These are phyloP conservation scores for Euphrasia arctica DNA, from an alignment of 305 asterid genomes.

Conservation along the genomic window DNA sequence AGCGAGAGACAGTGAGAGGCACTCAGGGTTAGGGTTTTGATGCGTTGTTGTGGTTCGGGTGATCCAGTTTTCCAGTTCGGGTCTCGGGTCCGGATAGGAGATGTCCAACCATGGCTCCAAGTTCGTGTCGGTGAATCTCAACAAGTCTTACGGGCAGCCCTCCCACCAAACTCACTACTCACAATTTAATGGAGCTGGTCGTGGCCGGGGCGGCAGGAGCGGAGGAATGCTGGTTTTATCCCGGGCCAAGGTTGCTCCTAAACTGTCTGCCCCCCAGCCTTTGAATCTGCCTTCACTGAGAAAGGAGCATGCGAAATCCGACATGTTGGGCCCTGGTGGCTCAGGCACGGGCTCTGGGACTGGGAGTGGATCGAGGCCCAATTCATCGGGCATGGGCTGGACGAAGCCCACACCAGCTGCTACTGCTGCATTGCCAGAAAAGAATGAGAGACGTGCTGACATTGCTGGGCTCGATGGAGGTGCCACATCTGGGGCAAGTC, in stretches of 20 bases:
- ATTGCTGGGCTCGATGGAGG: conserved; percentile 34
- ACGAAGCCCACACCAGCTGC: conserved; percentile 54
- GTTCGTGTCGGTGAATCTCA: conserved; percentile 80
- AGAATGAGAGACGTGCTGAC: conserved; percentile 41
- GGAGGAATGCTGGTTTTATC: conserved; percentile 85
- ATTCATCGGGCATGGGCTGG: conserved; percentile 90
- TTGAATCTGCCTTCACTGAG: conserved; percentile 94
- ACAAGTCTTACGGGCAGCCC: conserved; percentile 83
- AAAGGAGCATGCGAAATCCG: conserved; percentile 88
- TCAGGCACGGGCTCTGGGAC: conserved; percentile 52
- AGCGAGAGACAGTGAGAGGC: conserved; percentile 23
- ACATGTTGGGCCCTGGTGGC: conserved; percentile 60
- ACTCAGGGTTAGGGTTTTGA: conserved; percentile 48
- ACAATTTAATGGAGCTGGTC: conserved; percentile 40
- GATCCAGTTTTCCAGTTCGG: conserved; percentile 40
- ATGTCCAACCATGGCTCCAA: conserved; percentile 91
- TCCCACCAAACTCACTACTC: conserved; percentile 47
- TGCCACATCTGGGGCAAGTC: conserved; percentile 38
- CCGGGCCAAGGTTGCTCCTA: conserved; percentile 64
- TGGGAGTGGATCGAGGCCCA: conserved; percentile 73
- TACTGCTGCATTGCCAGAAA: conserved; percentile 40
- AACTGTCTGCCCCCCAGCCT: conserved; percentile 95
- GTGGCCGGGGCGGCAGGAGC: conserved; percentile 50
- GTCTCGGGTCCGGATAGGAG: conserved; percentile 43
- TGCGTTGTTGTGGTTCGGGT: conserved; percentile 53